These are phyloP conservation scores for Pseudocercospora eumusae DNA, from an alignment of 2,329 filamentous ascomycete genomes.

Conservation along the genomic window DNA sequence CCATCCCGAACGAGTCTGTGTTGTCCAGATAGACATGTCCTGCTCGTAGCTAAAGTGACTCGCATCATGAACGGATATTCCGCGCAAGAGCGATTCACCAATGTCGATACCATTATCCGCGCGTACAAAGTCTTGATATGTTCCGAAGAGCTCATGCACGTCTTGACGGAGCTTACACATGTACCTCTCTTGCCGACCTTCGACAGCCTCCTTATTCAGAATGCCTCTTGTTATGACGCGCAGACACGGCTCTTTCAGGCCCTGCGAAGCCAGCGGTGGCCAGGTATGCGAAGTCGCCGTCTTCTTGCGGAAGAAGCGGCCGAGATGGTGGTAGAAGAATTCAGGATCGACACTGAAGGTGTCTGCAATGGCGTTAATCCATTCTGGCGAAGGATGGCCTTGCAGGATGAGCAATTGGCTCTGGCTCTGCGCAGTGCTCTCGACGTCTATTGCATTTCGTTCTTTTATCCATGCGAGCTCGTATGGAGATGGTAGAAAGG, in stretches of 20 bases:
- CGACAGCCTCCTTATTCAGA: neutral
- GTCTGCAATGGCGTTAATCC: neutral
- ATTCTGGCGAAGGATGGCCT: conserved; percentile 11
- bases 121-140: neutral
- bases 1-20: conserved; percentile 4
- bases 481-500: too few relatives aligned
- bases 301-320: neutral
- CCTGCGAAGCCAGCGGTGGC: neutral
- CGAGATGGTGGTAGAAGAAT: conserved; percentile 12
- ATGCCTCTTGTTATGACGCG: neutral
- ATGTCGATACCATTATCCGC: neutral
- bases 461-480: too few relatives aligned
- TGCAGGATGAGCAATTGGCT: conserved; percentile 11
- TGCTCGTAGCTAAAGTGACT: conserved; percentile 11
- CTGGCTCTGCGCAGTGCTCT: neutral
- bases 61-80: conserved; percentile 3
- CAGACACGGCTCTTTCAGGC: neutral
- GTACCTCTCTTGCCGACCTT: neutral
- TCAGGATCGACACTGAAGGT: conserved; percentile 6
- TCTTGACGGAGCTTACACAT: neutral
- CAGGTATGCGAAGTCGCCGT: neutral
- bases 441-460: neutral
- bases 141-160: neutral
- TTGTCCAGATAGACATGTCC: conserved; percentile 9
- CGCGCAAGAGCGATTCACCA: conserved; percentile 8